Conservation (phyloP, 2,329 filamentous ascomycete species). For the Plectosphaerella sp. region DNA sequence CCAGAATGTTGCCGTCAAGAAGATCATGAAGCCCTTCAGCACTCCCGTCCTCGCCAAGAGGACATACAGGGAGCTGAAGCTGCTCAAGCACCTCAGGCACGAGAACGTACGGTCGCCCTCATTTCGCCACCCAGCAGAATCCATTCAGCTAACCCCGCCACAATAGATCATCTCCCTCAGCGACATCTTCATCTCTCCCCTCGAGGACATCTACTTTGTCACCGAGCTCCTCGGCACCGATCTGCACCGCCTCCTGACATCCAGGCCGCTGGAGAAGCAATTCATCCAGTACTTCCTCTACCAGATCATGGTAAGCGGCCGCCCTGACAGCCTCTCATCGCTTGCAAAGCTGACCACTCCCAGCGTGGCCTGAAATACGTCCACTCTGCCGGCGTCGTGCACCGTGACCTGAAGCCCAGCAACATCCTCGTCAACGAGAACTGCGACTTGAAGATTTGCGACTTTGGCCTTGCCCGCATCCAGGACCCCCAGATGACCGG, state of each 20-base stretch:
- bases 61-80: constrained; percentile 95
- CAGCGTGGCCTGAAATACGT: constrained; percentile 98
- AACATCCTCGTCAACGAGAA: constrained; percentile 99
- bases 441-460: constrained; percentile 98
- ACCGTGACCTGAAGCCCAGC: constrained; percentile 95
- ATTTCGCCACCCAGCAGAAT: not conserved
- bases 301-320: constrained; percentile 79
- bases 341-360: constrained; percentile 3
- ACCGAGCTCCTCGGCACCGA: constrained; percentile 97
- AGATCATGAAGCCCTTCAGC: constrained; percentile 99
- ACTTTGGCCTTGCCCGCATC: constrained; percentile 94
- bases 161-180: constrained; percentile 89
- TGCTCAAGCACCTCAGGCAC: constrained; percentile 92
- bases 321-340: constrained; percentile 4
- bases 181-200: constrained; percentile 98
- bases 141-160: constrained; percentile 12
- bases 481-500: constrained; percentile 99
- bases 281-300: constrained; percentile 99
- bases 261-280: constrained; percentile 94
- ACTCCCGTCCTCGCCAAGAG: constrained; percentile 97
- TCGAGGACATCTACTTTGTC: constrained; percentile 99
- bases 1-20: constrained; percentile 97
- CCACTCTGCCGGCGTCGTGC: constrained; percentile 95
- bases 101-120: constrained; percentile 67
- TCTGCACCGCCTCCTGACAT: constrained; percentile 90